These are phyloP conservation scores for Vittaforma corneae DNA, from an alignment of 371 early-diverging fungal genomes.

Conservation along the genomic window DNA sequence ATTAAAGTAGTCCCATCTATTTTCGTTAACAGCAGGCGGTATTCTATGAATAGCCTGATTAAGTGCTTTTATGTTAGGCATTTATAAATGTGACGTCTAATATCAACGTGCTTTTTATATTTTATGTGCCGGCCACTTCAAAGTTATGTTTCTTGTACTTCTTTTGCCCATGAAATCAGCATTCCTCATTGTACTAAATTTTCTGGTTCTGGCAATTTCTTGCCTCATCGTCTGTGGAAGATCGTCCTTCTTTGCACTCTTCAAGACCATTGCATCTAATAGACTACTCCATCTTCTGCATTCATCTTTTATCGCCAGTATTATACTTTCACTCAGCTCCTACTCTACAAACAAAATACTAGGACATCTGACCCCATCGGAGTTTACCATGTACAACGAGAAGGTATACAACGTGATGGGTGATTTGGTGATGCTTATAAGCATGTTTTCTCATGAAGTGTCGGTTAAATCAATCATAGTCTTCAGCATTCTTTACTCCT, in stretches of 20 bases:
- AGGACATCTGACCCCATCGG: slow-evolving; percentile 35
- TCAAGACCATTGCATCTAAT: not conserved
- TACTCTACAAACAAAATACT: slow-evolving; percentile 19
- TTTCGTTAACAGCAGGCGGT: too few relatives aligned
- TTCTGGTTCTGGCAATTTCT: not conserved
- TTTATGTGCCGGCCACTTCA: too few relatives aligned
- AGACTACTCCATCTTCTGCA: slow-evolving; percentile 53
- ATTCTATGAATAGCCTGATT: too few relatives aligned
- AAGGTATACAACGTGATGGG: slow-evolving; percentile 39
- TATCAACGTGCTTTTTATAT: too few relatives aligned
- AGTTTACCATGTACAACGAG: slow-evolving; percentile 50
- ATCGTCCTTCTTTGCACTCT: not conserved
- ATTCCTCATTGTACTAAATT: not conserved
- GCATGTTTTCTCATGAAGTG: slow-evolving; percentile 52
- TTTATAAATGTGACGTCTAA: too few relatives aligned
- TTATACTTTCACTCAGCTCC: slow-evolving; percentile 42
- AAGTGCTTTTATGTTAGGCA: too few relatives aligned
- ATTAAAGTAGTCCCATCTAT: too few relatives aligned
- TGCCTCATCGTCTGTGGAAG: not conserved
- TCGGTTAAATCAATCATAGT: slow-evolving; percentile 33
- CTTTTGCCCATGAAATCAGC: too few relatives aligned
- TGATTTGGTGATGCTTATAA: slow-evolving; percentile 47
- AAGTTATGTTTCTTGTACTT: too few relatives aligned
- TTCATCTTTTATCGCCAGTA: slow-evolving; percentile 14
- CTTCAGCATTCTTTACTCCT: slow-evolving; percentile 43